Base-by-base conservation (phyloP, 768 basidiomycete genomes). In the Suillus cothurnatus region DNA sequence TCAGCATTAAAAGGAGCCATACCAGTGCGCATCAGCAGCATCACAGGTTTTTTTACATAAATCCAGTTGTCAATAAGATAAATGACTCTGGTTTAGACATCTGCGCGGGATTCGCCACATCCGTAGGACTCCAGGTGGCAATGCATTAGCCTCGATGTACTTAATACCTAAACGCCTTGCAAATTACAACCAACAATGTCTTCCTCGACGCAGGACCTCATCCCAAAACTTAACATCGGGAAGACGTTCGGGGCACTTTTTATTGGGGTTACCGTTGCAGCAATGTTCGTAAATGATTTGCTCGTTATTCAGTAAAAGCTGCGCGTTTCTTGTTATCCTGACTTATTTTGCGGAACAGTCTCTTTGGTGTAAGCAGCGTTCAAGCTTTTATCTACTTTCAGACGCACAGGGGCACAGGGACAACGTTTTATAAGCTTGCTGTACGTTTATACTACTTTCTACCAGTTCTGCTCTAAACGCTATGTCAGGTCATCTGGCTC, bases 401-500 rank as follows among this genome's bases (percentile, higher is more conserved):
- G 39, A 31, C 39, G 19, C 39, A 41, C 21, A 21, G 6, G 11
- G 58, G 38, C 38, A 28, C 38, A 28, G 39, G 57, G 36, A 31
- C 3, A 1, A 21, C 6, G 31, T 39, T 59, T 9, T 41, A 59
- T 31, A 59, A 59, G n/a, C 19, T 39, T 3, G 26, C 7, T 21
- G 58, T 59, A 59, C 26, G 58, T 59, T 21, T 21, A 21, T 14
- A 6, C 19, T 28, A 3, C 12, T 6, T 41, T 41, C 26, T 21
- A 19, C 28, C 8, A 6, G 26, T 41, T 21, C 11, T 4, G 6
- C 2, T 21, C 19, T 31, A 7, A 39, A 59, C 2, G 12, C 26
- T 12, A 41, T 28, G 5, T 59, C 26, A 67, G 66, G 39, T 67
- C 31, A 56, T 41, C 64, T 61, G 32, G n/a, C 55, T 67, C 17